Conservation (phyloP, 768 basidiomycete species). For the Boletus tomentosulus region DNA sequence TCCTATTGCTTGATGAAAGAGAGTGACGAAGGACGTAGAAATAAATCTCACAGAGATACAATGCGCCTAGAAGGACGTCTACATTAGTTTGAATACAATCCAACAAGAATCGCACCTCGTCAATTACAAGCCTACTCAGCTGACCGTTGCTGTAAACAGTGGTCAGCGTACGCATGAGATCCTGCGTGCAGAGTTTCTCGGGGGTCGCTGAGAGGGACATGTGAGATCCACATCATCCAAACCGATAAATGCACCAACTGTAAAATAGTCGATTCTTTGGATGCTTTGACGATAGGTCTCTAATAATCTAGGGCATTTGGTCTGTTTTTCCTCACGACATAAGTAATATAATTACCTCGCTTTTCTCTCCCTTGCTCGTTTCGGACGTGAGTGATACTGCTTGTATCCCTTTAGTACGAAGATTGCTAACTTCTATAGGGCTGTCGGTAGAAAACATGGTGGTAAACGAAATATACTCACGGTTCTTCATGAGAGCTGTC, state of each 20-base stretch:
- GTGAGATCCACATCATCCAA: not conserved
- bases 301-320: slow-evolving; percentile 46
- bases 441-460: slow-evolving; percentile 1
- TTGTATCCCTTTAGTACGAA: slow-evolving; percentile 50
- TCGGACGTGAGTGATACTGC: slow-evolving; percentile 69
- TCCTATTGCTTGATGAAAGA: slow-evolving; percentile 42
- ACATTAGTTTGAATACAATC: slow-evolving; percentile 2
- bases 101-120: slow-evolving; percentile 53
- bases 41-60: slow-evolving; percentile 65
- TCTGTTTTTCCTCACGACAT: not conserved
- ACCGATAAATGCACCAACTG: slow-evolving; percentile 40
- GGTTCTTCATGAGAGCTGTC: slow-evolving; percentile 79
- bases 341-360: slow-evolving; percentile 37
- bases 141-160: slow-evolving; percentile 49
- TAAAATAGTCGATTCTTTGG: slow-evolving; percentile 65
- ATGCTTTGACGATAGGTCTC: slow-evolving; percentile 56
- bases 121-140: slow-evolving; percentile 73
- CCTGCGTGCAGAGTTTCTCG: slow-evolving; percentile 57
- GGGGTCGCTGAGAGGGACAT: slow-evolving; percentile 58
- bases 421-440: slow-evolving; percentile 55
- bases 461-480: slow-evolving; percentile 36
- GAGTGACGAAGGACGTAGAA: not conserved
- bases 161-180: slow-evolving; percentile 50
- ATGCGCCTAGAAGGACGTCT: slow-evolving; percentile 52
- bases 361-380: slow-evolving; percentile 49